These are phyloP conservation scores for Dryas alaskensis DNA, from an alignment of 306 rosid species.

Conservation along the genomic window DNA sequence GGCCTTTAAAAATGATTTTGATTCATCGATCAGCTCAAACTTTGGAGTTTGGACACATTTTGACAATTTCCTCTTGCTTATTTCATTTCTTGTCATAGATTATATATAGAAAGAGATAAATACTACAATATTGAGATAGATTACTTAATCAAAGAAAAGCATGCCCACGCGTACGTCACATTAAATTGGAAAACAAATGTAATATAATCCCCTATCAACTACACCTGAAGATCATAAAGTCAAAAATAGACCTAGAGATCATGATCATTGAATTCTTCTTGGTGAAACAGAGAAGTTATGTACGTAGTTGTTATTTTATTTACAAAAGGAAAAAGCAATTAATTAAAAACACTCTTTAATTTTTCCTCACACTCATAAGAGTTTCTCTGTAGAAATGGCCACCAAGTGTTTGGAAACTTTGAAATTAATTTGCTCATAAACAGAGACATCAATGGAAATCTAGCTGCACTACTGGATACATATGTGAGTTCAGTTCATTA, in stretches of 20 bases:
- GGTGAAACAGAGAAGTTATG: background rate
- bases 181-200: background rate
- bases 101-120: too few relatives aligned
- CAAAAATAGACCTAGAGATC: background rate
- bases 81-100: too few relatives aligned
- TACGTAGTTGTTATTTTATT: background rate
- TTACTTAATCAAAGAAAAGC: background rate
- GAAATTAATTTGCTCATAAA: too few relatives aligned
- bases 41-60: too few relatives aligned
- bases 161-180: constrained; percentile 18
- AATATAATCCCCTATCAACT: background rate
- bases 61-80: too few relatives aligned
- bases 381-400: background rate
- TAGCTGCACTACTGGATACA: constrained; percentile 20
- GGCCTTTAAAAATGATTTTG: too few relatives aligned
- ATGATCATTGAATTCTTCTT: background rate
- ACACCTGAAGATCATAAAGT: background rate
- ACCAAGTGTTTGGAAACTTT: background rate
- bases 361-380: background rate
- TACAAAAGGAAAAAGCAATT: background rate
- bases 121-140: too few relatives aligned
- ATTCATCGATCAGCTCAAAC: too few relatives aligned
- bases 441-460: background rate
- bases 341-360: too few relatives aligned
- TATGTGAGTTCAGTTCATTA: background rate